Conservation (phyloP, 345 rosid genomes). For the Gynandropsis gynandra region DNA sequence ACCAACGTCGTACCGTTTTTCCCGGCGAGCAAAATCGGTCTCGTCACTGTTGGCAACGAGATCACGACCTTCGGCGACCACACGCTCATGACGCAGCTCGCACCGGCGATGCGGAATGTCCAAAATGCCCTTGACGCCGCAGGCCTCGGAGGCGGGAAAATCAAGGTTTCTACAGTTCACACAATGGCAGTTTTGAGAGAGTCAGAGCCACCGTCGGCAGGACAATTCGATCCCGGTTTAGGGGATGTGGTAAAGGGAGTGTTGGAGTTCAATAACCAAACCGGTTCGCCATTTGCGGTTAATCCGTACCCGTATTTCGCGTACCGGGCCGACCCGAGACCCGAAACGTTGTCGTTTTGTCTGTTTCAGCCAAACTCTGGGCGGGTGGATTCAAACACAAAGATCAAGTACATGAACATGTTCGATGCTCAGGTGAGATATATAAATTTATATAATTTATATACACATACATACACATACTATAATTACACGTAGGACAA, state of each 20-base stretch:
- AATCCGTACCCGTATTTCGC: constrained; percentile 92
- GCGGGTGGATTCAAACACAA: constrained; percentile 52
- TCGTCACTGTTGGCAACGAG: constrained; percentile 78
- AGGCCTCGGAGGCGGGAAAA: constrained; percentile 53
- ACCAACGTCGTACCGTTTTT: constrained; percentile 64
- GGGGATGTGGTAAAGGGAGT: constrained; percentile 57
- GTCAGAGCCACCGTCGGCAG: constrained; percentile 79
- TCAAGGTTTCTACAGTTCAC: constrained; percentile 80
- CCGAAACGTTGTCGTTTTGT: constrained; percentile 72
- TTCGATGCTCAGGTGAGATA: constrained; percentile 81
- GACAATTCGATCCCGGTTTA: constrained; percentile 41
- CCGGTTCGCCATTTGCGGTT: constrained; percentile 68
- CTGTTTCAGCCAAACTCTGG: constrained; percentile 80
- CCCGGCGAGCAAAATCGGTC: constrained; percentile 73
- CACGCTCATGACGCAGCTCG: constrained; percentile 46
- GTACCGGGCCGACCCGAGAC: constrained; percentile 59
- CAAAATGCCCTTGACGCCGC: constrained; percentile 57
- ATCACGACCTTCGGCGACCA: constrained; percentile 40
- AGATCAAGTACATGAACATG: constrained; percentile 87
- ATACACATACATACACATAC: too few species aligned
- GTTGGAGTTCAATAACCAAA: constrained; percentile 52
- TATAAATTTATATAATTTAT: too few species aligned
- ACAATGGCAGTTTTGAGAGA: constrained; percentile 54
- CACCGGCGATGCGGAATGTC: constrained; percentile 77
- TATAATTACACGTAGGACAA: too few species aligned